Conservation (phyloP, 1,139 yeast species). For the Maudiozyma humilis region DNA sequence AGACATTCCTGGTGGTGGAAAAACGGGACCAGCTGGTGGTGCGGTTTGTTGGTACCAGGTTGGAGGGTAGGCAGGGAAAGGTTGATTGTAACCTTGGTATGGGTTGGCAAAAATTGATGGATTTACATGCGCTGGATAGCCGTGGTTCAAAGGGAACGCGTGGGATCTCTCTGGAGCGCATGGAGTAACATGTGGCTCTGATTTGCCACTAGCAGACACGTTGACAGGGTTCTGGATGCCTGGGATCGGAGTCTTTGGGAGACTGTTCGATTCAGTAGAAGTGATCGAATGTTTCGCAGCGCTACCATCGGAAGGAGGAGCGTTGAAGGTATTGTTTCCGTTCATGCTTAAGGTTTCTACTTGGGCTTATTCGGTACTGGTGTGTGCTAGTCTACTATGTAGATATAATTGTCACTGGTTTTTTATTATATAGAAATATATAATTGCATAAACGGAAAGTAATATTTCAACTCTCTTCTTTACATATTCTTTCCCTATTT, state of each 20-base stretch:
- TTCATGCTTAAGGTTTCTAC: too few species aligned
- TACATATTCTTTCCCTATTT: too few species aligned
- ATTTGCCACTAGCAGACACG: neutral
- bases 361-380: too few species aligned
- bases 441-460: too few species aligned
- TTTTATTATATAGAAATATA: too few species aligned
- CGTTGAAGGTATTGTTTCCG: too few species aligned
- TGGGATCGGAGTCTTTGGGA: slow-evolving; percentile 2
- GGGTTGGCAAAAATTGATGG: slow-evolving; percentile 1
- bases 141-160: neutral
- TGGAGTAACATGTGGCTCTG: neutral
- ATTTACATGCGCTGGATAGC: neutral
- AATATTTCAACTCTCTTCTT: too few species aligned
- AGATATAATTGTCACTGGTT: too few species aligned
- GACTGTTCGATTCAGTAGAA: neutral
- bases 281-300: neutral
- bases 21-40: too few species aligned
- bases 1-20: neutral
- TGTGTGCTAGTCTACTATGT: too few species aligned
- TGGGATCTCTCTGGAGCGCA: neutral
- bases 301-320: slow-evolving; percentile 1
- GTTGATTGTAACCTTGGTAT: neutral
- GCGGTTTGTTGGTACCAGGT: neutral
- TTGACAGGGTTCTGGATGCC: neutral
- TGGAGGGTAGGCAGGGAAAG: neutral